These are phyloP conservation scores for Leccinum pellstonianum DNA, from an alignment of 768 basidiomycete species.

Conservation along the genomic window DNA sequence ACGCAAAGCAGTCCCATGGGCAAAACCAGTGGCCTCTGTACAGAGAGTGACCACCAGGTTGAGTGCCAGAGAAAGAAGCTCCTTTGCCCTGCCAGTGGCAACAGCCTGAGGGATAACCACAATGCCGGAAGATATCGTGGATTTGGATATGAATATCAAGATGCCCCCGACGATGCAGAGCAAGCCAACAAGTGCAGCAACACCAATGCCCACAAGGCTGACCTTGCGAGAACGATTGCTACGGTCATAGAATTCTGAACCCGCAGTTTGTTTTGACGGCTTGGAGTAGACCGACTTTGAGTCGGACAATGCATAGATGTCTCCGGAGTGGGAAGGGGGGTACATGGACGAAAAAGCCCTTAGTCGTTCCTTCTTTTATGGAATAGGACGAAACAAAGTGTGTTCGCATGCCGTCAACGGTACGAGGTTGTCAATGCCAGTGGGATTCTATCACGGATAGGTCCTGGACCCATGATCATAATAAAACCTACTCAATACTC, in stretches of 20 bases:
- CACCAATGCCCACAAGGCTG: slow-evolving; percentile 25
- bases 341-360: slow-evolving; percentile 4
- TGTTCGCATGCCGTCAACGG: background rate
- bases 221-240: slow-evolving; percentile 25
- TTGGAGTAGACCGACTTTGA: slow-evolving; percentile 24
- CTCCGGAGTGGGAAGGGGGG: background rate
- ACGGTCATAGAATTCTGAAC: slow-evolving; percentile 30
- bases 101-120: slow-evolving; percentile 18
- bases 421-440: slow-evolving; percentile 4
- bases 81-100: slow-evolving; percentile 10
- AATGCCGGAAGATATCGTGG: slow-evolving; percentile 25
- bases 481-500: background rate
- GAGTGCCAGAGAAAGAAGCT: slow-evolving; percentile 26
- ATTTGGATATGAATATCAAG: slow-evolving; percentile 17
- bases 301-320: slow-evolving; percentile 15
- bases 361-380: no score
- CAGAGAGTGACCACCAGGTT: slow-evolving; percentile 28
- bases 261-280: slow-evolving; percentile 18
- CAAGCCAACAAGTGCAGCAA: slow-evolving; percentile 24
- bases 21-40: slow-evolving; percentile 30
- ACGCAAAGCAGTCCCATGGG: slow-evolving; percentile 29
- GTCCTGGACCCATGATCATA: background rate
- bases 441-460: slow-evolving; percentile 4
- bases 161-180: slow-evolving; percentile 26
- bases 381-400: background rate